Evolutionary conservation across 2,329 filamentous ascomycete genomes (phyloP).

Genomic region (Trichoderma harzianum): DNA sequence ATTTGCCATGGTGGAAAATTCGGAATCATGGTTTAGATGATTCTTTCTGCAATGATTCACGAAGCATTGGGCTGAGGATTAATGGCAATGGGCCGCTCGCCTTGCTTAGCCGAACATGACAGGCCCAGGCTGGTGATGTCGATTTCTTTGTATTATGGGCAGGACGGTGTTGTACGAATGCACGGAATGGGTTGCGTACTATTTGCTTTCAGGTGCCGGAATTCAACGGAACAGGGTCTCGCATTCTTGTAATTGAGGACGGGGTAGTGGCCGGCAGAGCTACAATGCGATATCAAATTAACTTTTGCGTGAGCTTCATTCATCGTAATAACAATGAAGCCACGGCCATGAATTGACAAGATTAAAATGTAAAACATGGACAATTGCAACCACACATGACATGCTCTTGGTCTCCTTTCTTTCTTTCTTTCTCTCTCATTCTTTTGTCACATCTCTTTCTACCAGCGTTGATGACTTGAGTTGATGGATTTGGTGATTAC

Average conservation of each 20-base stretch:
- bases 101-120: background rate
- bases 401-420: background rate
- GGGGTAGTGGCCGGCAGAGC: conserved; percentile 29
- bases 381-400: background rate
- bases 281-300: conserved; percentile 19
- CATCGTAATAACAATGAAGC: conserved; percentile 14
- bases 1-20: background rate
- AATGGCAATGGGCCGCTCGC: conserved; percentile 1
- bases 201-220: conserved; percentile 36
- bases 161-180: conserved; percentile 43
- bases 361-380: background rate
- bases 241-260: conserved; percentile 32
- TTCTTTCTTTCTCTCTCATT: background rate
- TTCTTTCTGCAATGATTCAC: conserved; percentile 14
- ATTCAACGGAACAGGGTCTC: conserved; percentile 35
- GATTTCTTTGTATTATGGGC: conserved; percentile 37
- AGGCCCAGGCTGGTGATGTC: conserved; percentile 20
- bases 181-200: conserved; percentile 38
- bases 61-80: background rate
- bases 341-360: conserved; percentile 13
- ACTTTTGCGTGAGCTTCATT: conserved; percentile 11
- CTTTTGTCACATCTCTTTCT: background rate
- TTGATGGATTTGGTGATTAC: background rate
- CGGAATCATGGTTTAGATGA: conserved; percentile 6
- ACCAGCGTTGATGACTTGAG: background rate